These are phyloP conservation scores for Heteromeles arbutifolia DNA, from an alignment of 306 rosid species.

Conservation along the genomic window DNA sequence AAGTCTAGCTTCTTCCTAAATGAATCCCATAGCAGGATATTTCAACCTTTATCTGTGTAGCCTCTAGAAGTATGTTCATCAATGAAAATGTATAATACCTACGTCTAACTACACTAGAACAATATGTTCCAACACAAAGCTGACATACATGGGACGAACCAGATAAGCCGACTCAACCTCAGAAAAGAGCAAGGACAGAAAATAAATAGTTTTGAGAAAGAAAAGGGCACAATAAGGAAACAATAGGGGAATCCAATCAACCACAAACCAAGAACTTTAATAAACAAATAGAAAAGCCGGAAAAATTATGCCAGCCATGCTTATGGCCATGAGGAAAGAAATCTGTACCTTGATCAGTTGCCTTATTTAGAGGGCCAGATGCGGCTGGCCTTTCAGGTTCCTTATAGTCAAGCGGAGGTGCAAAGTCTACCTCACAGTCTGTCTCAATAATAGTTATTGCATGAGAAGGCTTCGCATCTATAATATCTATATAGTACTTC, in stretches of 20 bases:
- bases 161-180: neutral
- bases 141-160: neutral
- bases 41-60: neutral
- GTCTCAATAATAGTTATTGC: constrained; percentile 97
- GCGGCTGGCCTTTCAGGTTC: constrained; percentile 75
- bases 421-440: constrained; percentile 98
- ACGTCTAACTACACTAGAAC: neutral
- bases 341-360: constrained; percentile 45
- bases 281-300: neutral
- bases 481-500: constrained; percentile 87
- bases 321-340: neutral
- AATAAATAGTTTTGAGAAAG: neutral
- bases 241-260: neutral
- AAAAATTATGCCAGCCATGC: neutral
- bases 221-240: neutral
- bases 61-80: neutral
- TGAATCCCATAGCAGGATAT: neutral
- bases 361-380: constrained; percentile 46
- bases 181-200: neutral
- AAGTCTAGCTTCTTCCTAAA: neutral
- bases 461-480: constrained; percentile 77
- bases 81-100: neutral
- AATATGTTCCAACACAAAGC: neutral
- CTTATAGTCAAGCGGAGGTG: constrained; percentile 97
- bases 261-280: constrained; percentile 4